Percentiles rank a stretch among this genome's conserved stretches.
Evolutionary conservation across 2,329 filamentous ascomycete genomes (phyloP).

Genomic region (Pyricularia pennisetigena): DNA sequence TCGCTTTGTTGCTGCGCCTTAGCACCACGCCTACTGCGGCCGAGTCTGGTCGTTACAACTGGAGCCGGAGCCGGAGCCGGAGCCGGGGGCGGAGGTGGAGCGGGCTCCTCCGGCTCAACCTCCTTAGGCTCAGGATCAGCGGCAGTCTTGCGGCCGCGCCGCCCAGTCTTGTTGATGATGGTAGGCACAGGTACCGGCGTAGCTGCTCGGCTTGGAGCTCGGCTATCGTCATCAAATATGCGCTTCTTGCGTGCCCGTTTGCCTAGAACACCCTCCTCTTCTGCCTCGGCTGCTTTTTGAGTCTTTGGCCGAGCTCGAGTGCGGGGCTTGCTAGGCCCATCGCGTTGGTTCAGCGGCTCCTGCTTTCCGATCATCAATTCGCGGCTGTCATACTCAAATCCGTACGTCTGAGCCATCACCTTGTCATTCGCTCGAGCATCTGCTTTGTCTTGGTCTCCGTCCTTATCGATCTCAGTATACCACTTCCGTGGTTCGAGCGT

Average conservation of each 20-base stretch:
- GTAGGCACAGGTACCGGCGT: slow-evolving; percentile 30
- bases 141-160: slow-evolving; percentile 3
- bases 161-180: slow-evolving; percentile 5
- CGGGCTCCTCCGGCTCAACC: slow-evolving; percentile 1
- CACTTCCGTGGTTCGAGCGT: slow-evolving; percentile 4
- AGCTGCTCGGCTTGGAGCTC: slow-evolving; percentile 39
- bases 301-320: slow-evolving; percentile 48
- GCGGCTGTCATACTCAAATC: slow-evolving; percentile 51
- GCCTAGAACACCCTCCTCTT: slow-evolving; percentile 29
- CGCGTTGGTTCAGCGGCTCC: slow-evolving; percentile 43
- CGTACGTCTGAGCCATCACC: slow-evolving; percentile 49
- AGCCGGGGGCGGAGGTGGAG: neutral
- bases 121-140: neutral
- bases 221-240: slow-evolving; percentile 39
- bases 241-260: slow-evolving; percentile 45
- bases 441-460: slow-evolving; percentile 34
- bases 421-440: slow-evolving; percentile 40
- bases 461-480: slow-evolving; percentile 33
- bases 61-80: neutral
- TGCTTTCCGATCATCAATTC: slow-evolving; percentile 48
- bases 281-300: slow-evolving; percentile 46
- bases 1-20: neutral
- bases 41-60: neutral
- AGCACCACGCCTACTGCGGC: neutral
- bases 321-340: slow-evolving; percentile 40